A percentile compares a stretch with the other conserved stretches of the same genome.
Conservation (phyloP, 2,329 filamentous ascomycete genomes). For the Epicoccum sorghinum region DNA sequence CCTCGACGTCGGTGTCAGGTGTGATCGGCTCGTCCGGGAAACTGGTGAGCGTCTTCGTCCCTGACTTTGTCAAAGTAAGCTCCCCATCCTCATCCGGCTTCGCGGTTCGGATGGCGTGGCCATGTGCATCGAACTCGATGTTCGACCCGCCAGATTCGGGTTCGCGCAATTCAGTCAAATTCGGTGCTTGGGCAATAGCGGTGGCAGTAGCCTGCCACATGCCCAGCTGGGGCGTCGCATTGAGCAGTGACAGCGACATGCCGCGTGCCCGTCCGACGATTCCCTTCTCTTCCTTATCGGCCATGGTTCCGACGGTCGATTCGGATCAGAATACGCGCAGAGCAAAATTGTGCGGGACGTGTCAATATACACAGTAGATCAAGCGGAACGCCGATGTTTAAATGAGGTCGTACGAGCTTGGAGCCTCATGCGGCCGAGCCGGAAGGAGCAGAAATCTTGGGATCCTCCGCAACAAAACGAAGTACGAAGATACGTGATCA, state of each 20-base stretch:
- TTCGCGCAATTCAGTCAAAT: slow-evolving; percentile 46
- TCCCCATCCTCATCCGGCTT: slow-evolving; percentile 20
- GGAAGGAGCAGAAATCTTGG: neutral
- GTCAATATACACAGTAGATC: no score
- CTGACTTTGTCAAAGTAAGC: slow-evolving; percentile 10
- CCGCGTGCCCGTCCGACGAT: slow-evolving; percentile 29
- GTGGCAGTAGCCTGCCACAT: slow-evolving; percentile 52
- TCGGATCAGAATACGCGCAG: neutral
- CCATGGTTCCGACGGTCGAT: slow-evolving; percentile 9
- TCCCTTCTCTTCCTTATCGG: slow-evolving; percentile 13
- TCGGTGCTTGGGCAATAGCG: slow-evolving; percentile 49
- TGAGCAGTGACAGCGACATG: slow-evolving; percentile 40
- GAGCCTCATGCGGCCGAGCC: slow-evolving; percentile 2
- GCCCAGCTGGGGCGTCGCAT: slow-evolving; percentile 45
- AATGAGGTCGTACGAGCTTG: neutral
- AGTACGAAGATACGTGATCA: neutral
- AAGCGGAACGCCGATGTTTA: no score
- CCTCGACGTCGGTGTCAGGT: neutral
- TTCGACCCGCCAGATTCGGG: slow-evolving; percentile 22
- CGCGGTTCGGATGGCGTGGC: slow-evolving; percentile 22
- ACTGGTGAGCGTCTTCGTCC: slow-evolving; percentile 13
- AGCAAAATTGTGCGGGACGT: no score
- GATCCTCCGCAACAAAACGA: neutral
- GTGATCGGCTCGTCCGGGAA: neutral
- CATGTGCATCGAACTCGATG: slow-evolving; percentile 27